Percentiles rank a stretch among this genome's conserved stretches.
Evolutionary conservation across 192 early-diverging fungal genomes (phyloP).

Genomic region (Hyaloraphidium curvatum): DNA sequence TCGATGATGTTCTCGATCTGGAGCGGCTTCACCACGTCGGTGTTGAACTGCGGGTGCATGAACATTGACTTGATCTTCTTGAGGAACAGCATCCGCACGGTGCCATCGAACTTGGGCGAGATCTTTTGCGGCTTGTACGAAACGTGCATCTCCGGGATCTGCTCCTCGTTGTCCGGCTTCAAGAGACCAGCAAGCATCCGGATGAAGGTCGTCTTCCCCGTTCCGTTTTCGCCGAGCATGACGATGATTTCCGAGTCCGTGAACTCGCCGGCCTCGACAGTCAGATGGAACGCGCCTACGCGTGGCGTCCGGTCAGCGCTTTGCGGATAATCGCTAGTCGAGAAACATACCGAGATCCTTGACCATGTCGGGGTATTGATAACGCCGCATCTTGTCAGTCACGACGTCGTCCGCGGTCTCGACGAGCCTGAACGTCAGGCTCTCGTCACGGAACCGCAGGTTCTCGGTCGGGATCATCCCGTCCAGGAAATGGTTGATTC

Average conservation of each 20-base stretch:
- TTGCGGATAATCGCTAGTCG: not conserved
- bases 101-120: constrained; percentile 58
- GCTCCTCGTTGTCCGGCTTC: constrained; percentile 53
- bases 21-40: constrained; percentile 88
- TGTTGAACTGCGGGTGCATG: constrained; percentile 87
- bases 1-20: constrained; percentile 85
- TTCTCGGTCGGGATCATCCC: constrained; percentile 95
- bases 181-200: constrained; percentile 71
- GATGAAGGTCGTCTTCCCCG: constrained; percentile 95
- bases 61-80: constrained; percentile 70
- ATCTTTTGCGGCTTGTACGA: constrained; percentile 98
- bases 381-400: constrained; percentile 46
- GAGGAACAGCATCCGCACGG: constrained; percentile 79
- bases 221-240: constrained; percentile 97
- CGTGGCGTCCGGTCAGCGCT: not conserved
- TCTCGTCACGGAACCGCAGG: constrained; percentile 94
- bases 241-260: constrained; percentile 95
- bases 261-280: constrained; percentile 61
- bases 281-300: constrained; percentile 57
- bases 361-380: constrained; percentile 71
- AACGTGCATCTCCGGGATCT: constrained; percentile 69
- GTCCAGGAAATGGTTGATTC: constrained; percentile 93
- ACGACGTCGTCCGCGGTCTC: constrained; percentile 55
- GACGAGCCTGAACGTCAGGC: constrained; percentile 77
- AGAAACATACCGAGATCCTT: constrained; percentile 39